These are phyloP conservation scores for Ilyonectria mors-panacis DNA, from an alignment of 2,329 filamentous ascomycete species.

Conservation along the genomic window DNA sequence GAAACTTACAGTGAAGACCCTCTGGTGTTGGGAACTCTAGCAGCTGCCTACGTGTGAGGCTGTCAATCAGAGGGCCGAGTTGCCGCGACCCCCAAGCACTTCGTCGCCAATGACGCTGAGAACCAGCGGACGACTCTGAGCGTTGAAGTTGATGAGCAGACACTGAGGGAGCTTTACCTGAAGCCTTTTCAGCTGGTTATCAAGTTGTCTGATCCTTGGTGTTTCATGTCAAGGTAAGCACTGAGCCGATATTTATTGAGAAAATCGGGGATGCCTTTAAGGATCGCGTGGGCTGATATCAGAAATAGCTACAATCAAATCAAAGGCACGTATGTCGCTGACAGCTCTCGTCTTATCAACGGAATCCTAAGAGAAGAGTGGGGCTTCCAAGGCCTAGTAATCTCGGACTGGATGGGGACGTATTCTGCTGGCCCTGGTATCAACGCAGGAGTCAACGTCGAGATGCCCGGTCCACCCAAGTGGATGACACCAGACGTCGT, in stretches of 20 bases:
- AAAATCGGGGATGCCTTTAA: too few relatives aligned
- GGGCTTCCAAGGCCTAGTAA: conserved; percentile 52
- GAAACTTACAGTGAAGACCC: conserved; percentile 62
- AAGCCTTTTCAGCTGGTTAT: conserved; percentile 59
- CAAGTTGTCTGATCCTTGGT: conserved; percentile 70
- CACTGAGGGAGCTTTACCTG: conserved; percentile 55
- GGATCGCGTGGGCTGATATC: neutral
- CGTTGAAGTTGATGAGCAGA: conserved; percentile 38
- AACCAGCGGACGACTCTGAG: conserved; percentile 39
- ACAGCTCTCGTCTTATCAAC: conserved; percentile 30
- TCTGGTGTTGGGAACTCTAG: conserved; percentile 57
- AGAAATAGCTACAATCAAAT: conserved; percentile 42
- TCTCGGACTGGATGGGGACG: conserved; percentile 53
- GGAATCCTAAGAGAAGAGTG: conserved; percentile 49
- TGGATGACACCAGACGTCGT: conserved; percentile 6
- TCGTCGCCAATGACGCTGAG: conserved; percentile 57
- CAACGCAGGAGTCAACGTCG: conserved; percentile 43
- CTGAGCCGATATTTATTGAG: neutral
- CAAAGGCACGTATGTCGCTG: conserved; percentile 38
- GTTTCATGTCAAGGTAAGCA: conserved; percentile 15
- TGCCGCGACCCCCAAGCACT: conserved; percentile 61
- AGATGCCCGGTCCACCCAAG: conserved; percentile 28
- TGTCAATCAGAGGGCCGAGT: conserved; percentile 55
- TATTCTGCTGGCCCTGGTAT: conserved; percentile 47
- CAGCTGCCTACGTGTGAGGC: conserved; percentile 57